phyloP scores from a whole-genome alignment of 768 basidiomycete genomes.

The Dioszegia hungarica region DNA sequence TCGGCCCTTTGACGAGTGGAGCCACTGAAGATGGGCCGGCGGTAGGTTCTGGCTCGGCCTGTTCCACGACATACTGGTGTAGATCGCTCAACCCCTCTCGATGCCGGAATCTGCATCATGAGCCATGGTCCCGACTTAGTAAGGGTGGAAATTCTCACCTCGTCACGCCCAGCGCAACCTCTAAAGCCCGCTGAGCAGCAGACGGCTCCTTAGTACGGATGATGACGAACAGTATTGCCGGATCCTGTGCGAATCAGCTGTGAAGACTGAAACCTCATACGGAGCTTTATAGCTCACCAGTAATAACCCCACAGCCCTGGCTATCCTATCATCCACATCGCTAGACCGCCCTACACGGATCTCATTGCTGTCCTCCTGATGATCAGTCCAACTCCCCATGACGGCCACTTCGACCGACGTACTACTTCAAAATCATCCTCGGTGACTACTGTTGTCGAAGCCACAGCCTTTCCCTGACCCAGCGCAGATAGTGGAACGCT shows the following conservation, averaged over 20 bases:
- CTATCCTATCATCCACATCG: slow-evolving; percentile 31
- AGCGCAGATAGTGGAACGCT: too few species aligned
- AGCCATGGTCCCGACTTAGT: neutral
- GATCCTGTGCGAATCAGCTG: slow-evolving; percentile 21
- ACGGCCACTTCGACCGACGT: too few species aligned
- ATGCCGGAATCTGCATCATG: slow-evolving; percentile 37
- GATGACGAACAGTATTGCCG: slow-evolving; percentile 41
- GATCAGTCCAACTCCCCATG: slow-evolving; percentile 1
- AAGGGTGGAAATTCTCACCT: slow-evolving; percentile 19
- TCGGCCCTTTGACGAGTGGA: slow-evolving; percentile 19
- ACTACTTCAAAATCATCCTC: slow-evolving; percentile 41
- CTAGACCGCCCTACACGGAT: slow-evolving; percentile 32
- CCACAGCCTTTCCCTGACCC: neutral
- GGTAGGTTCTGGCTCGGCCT: neutral
- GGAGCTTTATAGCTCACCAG: too few species aligned
- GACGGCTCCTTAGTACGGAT: slow-evolving; percentile 30
- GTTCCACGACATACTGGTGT: slow-evolving; percentile 45
- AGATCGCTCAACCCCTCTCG: slow-evolving; percentile 39
- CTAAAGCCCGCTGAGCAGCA: slow-evolving; percentile 35
- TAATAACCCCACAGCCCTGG: slow-evolving; percentile 30
- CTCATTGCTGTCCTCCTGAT: slow-evolving; percentile 42
- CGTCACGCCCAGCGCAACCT: slow-evolving; percentile 42
- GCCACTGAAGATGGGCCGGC: too few species aligned
- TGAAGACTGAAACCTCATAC: too few species aligned
- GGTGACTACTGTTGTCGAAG: slow-evolving; percentile 15